These are phyloP conservation scores for Spizellomyces sp. DNA, from an alignment of 192 early-diverging fungal species.

Conservation along the genomic window DNA sequence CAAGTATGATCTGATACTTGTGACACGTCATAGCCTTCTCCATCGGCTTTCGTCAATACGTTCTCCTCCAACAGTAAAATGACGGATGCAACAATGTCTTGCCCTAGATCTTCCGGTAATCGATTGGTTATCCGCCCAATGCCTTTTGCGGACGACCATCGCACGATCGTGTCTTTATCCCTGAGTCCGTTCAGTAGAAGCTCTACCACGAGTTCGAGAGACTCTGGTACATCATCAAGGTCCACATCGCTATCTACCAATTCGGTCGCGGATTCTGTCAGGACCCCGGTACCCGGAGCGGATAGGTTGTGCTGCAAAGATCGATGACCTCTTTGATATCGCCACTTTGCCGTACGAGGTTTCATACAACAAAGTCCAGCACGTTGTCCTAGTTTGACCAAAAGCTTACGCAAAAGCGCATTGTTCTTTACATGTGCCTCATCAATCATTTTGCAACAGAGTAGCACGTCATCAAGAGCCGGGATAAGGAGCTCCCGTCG, in stretches of 20 bases:
- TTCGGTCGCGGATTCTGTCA: neutral
- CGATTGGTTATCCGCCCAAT: conserved; percentile 85
- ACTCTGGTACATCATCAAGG: conserved; percentile 76
- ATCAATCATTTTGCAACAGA: conserved; percentile 32
- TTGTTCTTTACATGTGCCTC: conserved; percentile 56
- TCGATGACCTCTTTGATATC: conserved; percentile 66
- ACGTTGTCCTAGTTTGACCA: conserved; percentile 82
- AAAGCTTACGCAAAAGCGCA: conserved; percentile 74
- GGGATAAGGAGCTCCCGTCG: conserved; percentile 65
- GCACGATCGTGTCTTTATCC: conserved; percentile 92
- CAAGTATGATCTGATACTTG: conserved; percentile 87
- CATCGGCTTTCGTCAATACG: conserved; percentile 46
- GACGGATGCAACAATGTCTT: conserved; percentile 80
- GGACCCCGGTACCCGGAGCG: neutral
- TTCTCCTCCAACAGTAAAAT: conserved; percentile 85
- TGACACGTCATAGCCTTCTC: conserved; percentile 43
- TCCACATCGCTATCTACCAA: conserved; percentile 46
- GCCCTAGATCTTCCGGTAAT: conserved; percentile 75
- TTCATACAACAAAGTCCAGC: conserved; percentile 79
- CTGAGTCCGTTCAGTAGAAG: conserved; percentile 80
- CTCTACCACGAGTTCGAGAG: conserved; percentile 81
- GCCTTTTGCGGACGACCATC: conserved; percentile 98
- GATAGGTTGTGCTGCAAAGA: conserved; percentile 11
- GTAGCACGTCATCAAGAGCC: conserved; percentile 38
- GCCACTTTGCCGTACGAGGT: conserved; percentile 68